Percentiles rank a stretch among this genome's conserved stretches.
phyloP scores from a whole-genome alignment of 176 grass and related monocot genomes.

The Ensete ventricosum region DNA sequence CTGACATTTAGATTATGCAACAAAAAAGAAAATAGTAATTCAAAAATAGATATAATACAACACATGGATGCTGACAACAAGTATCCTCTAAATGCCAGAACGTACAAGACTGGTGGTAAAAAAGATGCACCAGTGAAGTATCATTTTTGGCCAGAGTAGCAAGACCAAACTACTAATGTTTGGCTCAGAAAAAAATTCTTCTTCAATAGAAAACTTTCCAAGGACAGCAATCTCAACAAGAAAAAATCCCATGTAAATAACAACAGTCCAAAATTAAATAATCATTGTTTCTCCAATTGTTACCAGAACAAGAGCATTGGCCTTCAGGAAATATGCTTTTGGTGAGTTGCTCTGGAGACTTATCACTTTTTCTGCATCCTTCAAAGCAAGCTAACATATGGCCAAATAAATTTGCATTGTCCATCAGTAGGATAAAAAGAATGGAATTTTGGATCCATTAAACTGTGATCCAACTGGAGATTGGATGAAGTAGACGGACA shows the following conservation, averaged over 20 bases:
- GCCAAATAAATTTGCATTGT: conserved; percentile 14
- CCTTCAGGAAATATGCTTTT: conserved; percentile 81
- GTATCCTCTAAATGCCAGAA: not conserved
- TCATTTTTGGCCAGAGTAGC: not conserved
- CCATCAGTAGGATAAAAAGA: not conserved
- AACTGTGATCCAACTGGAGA: not conserved
- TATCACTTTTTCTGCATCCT: conserved; percentile 83
- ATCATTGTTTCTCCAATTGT: conserved; percentile 4
- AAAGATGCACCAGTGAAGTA: not conserved
- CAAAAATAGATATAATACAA: too few species aligned
- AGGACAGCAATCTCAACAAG: not conserved
- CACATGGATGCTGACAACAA: too few species aligned
- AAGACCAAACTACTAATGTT: not conserved
- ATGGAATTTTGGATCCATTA: not conserved
- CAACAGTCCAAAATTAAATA: conserved; percentile 4
- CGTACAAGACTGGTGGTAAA: not conserved
- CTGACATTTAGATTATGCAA: too few species aligned
- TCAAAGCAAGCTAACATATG: conserved; percentile 64
- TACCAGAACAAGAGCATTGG: conserved; percentile 86
- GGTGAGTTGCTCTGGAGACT: conserved; percentile 36
- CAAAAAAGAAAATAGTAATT: too few species aligned
- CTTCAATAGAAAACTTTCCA: not conserved
- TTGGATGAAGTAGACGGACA: not conserved
- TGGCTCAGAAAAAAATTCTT: not conserved
- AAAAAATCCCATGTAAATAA: not conserved